Evolutionary conservation across 176 grass and related monocot genomes (phyloP), one percentile per base, ranked within the genome.

Genomic region (Cocos nucifera): DNA sequence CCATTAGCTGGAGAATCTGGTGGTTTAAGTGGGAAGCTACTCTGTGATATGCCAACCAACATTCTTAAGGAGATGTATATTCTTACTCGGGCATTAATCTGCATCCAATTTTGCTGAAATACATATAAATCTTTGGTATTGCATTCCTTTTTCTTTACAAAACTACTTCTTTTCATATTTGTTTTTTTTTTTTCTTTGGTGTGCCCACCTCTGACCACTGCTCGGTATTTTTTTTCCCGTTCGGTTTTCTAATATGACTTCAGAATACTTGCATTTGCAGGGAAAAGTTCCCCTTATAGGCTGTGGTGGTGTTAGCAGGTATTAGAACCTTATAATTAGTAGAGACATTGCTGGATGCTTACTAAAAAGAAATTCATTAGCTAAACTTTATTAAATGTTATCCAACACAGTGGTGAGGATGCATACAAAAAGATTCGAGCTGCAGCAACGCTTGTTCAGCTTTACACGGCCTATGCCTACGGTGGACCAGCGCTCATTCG

Each of bases 361-460:
- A 2, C 3, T 15, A 53, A 16, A 50, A 39, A 24, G 53, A 49
- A 71, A 72, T 73, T 54, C 56, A 74, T 62, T 27, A 63, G 17
- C 59, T 56, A 26, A 49, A 65, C 39, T 66, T 56, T 59, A 17
- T 55, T 55, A 54, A 69, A 28, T 49, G 25, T 71, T 35, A 20
- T 12, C 22, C 69, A 78, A 66, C 64, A 18, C 71, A 92, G 93
- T 6, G 93, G 93, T 0, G 84, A 98, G 70, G 87, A 98, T 72
- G 93, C 93, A 64, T 98, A 98, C 75, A 98, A 92, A 73, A 98
- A 98, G 67, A 92, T 98, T 28, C 87, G 82, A 21, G 71, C 93
- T 54, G 93, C 87, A 70, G 93, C 87, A 57, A 98, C 84, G 22
- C 78, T 98, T 17, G 84, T 98, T 80, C 93, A 98, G 52, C 62